phyloP scores from a whole-genome alignment of 2,329 filamentous ascomycete species.

The Catunica adiposa region DNA sequence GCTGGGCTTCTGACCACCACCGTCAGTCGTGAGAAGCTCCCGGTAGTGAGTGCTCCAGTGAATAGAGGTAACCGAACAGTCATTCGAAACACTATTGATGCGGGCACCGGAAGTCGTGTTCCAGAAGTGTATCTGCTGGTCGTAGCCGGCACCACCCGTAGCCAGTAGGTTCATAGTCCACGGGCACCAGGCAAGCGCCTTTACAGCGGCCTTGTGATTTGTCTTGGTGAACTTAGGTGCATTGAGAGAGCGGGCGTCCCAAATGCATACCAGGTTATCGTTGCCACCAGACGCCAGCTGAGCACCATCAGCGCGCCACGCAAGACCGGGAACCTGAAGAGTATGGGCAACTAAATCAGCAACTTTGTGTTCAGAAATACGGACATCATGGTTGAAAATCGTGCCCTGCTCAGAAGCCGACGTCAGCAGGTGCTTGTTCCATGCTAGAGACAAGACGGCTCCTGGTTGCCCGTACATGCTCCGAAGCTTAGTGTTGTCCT shows the following conservation, averaged over 20 bases:
- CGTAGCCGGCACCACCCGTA: slow-evolving; percentile 88
- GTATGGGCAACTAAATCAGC: slow-evolving; percentile 95
- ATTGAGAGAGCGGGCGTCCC: slow-evolving; percentile 84
- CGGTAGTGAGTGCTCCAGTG: slow-evolving; percentile 95
- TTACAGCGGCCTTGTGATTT: slow-evolving; percentile 97
- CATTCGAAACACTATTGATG: slow-evolving; percentile 98
- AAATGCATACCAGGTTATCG: slow-evolving; percentile 97
- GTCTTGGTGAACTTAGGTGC: slow-evolving; percentile 99
- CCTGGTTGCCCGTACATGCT: slow-evolving; percentile 92
- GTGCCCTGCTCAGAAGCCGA: slow-evolving; percentile 88
- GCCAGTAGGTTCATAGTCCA: slow-evolving; percentile 97
- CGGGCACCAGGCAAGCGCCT: slow-evolving; percentile 95
- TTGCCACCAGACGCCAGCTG: slow-evolving; percentile 96
- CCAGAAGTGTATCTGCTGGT: slow-evolving; percentile 99
- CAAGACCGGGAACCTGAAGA: slow-evolving; percentile 91
- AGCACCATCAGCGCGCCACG: slow-evolving; percentile 92
- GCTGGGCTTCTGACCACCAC: slow-evolving; percentile 89
- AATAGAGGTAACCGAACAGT: slow-evolving; percentile 89
- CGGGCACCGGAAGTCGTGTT: slow-evolving; percentile 95
- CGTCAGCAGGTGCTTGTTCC: slow-evolving; percentile 96
- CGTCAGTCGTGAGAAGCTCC: slow-evolving; percentile 92
- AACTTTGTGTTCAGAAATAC: slow-evolving; percentile 93
- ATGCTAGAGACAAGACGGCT: slow-evolving; percentile 95
- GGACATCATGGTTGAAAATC: slow-evolving; percentile 97
- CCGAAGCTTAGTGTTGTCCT: slow-evolving; percentile 85